Evolutionary conservation across 768 basidiomycete species (phyloP).

Genomic region (Fibroporia radiculosa): DNA sequence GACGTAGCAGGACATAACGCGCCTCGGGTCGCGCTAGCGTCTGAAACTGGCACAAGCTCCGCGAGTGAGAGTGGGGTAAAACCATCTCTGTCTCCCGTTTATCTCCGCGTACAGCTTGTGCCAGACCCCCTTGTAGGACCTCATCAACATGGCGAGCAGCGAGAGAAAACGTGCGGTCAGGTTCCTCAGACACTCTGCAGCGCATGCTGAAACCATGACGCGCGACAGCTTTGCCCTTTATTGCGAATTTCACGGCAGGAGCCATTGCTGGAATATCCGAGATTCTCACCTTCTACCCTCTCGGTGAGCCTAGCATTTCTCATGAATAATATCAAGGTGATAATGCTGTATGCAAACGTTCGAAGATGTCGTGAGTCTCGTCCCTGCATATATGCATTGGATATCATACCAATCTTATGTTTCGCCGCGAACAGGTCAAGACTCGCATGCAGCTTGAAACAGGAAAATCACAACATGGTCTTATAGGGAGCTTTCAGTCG

Average conservation of each 20-base stretch:
- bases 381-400: no score
- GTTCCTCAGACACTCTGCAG: no score
- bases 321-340: neutral
- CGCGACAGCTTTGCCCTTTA: conserved; percentile 65
- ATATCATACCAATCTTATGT: no score
- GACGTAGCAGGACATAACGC: no score
- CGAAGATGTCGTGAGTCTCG: conserved; percentile 74
- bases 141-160: neutral
- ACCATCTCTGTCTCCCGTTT: no score
- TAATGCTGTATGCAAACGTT: neutral
- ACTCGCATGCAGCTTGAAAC: conserved; percentile 97
- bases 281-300: conserved; percentile 81
- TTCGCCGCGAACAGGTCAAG: conserved; percentile 70
- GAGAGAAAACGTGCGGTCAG: neutral
- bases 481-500: conserved; percentile 73
- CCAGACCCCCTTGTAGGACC: no score
- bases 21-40: no score
- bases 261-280: conserved; percentile 91
- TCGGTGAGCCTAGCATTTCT: conserved; percentile 45
- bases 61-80: no score
- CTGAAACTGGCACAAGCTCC: no score
- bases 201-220: no score
- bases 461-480: conserved; percentile 65
- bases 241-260: conserved; percentile 88
- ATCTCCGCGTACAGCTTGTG: no score